A percentile compares a stretch with the other conserved stretches of the same genome.
phyloP scores from a whole-genome alignment of 2,329 filamentous ascomycete species.

The Huntiella decipiens region DNA sequence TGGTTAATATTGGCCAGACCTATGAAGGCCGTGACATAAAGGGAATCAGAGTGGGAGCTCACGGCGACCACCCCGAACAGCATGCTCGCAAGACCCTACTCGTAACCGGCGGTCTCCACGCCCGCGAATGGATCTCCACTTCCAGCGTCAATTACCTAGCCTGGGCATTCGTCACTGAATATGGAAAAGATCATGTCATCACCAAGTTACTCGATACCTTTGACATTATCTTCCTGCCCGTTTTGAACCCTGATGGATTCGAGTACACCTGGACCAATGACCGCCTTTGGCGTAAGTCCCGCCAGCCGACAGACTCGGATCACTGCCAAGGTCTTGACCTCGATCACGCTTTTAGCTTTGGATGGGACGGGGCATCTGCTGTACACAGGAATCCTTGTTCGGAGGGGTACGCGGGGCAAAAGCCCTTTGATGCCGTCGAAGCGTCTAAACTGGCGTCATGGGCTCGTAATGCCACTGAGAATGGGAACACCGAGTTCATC shows the following conservation, averaged over 20 bases:
- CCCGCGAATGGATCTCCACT: slow-evolving; percentile 88
- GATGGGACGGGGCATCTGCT: slow-evolving; percentile 50
- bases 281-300: slow-evolving; percentile 85
- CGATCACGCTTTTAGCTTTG: slow-evolving; percentile 68
- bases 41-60: slow-evolving; percentile 51
- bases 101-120: slow-evolving; percentile 73
- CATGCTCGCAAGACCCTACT: slow-evolving; percentile 54
- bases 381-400: slow-evolving; percentile 65
- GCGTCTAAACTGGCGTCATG: slow-evolving; percentile 57
- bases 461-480: slow-evolving; percentile 58
- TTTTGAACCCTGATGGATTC: slow-evolving; percentile 84
- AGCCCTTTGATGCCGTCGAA: slow-evolving; percentile 70
- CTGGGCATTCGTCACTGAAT: slow-evolving; percentile 69
- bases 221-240: slow-evolving; percentile 75
- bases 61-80: slow-evolving; percentile 22
- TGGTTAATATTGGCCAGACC: slow-evolving; percentile 62
- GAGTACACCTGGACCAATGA: slow-evolving; percentile 86
- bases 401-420: slow-evolving; percentile 69
- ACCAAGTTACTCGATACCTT: slow-evolving; percentile 66
- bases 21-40: slow-evolving; percentile 76
- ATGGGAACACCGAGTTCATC: slow-evolving; percentile 57
- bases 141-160: slow-evolving; percentile 82
- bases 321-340: slow-evolving; percentile 82
- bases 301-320: slow-evolving; percentile 60
- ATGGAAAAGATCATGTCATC: slow-evolving; percentile 51